Evolutionary conservation across 2,329 filamentous ascomycete genomes (phyloP).

Genomic region (Nemania sp.): DNA sequence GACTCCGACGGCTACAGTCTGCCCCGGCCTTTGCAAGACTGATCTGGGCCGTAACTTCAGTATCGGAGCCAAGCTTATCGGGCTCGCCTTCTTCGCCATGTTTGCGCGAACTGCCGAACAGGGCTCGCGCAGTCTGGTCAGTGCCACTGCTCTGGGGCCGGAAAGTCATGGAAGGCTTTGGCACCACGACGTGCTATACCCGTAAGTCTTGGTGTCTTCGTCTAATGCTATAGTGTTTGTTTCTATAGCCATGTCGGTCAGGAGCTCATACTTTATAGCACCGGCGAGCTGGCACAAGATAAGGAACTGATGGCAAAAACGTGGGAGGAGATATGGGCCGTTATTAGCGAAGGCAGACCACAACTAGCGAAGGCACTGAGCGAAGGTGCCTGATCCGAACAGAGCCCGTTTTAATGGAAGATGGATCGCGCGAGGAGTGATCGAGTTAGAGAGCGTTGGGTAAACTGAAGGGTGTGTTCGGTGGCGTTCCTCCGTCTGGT

Average conservation of each 20-base stretch:
- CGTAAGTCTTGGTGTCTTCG: not conserved
- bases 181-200: constrained; percentile 2
- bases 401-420: too few species aligned
- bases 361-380: not conserved
- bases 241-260: not conserved
- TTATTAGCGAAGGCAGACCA: constrained; percentile 1
- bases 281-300: constrained; percentile 10
- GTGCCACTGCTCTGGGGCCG: not conserved
- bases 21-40: constrained; percentile 1
- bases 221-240: too few species aligned
- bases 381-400: too few species aligned
- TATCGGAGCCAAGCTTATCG: not conserved
- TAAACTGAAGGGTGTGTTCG: too few species aligned
- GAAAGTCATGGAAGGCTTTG: not conserved
- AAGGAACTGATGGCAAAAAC: constrained; percentile 7
- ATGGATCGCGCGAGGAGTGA: too few species aligned
- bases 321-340: constrained; percentile 5
- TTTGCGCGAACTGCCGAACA: constrained; percentile 3
- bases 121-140: not conserved
- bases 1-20: too few species aligned
- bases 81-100: not conserved
- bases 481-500: too few species aligned
- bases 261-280: not conserved
- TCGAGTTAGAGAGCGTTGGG: too few species aligned
- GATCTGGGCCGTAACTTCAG: not conserved